Evolutionary conservation across 306 rosid species (phyloP).

Genomic region (Trifolium repens): DNA sequence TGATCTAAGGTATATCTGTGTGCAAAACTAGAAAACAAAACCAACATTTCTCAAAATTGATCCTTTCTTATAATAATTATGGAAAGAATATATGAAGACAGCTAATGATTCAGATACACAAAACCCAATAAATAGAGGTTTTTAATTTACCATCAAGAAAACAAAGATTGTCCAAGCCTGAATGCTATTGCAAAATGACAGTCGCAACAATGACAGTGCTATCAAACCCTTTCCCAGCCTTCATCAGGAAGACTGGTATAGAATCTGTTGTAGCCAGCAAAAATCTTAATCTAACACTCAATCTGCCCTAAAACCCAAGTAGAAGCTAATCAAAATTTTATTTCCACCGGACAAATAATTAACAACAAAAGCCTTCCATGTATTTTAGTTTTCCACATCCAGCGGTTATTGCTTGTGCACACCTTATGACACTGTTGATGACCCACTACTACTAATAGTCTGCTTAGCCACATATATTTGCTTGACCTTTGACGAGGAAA

Average conservation of each 20-base stretch:
- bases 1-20: background rate
- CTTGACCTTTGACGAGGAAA: constrained; percentile 70
- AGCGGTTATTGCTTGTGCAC: constrained; percentile 28
- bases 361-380: constrained; percentile 24
- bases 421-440: constrained; percentile 56
- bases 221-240: constrained; percentile 43
- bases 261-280: constrained; percentile 38
- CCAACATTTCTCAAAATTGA: constrained; percentile 44
- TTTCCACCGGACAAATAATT: constrained; percentile 47
- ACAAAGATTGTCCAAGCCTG: constrained; percentile 31
- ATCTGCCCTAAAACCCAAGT: constrained; percentile 41
- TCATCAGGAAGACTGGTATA: constrained; percentile 39
- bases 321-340: constrained; percentile 57
- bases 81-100: constrained; percentile 40
- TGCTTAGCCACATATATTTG: constrained; percentile 95
- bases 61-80: constrained; percentile 42
- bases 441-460: constrained; percentile 63
- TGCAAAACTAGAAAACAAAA: constrained; percentile 12
- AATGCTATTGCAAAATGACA: constrained; percentile 27
- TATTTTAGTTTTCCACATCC: constrained; percentile 29
- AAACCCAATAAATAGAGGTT: constrained; percentile 43
- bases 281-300: constrained; percentile 51
- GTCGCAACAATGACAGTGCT: constrained; percentile 28
- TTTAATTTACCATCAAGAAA: constrained; percentile 16
- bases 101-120: constrained; percentile 36